Conservation (phyloP, 805 yeast genomes). For the Kodamaea kaohsiungensis region DNA sequence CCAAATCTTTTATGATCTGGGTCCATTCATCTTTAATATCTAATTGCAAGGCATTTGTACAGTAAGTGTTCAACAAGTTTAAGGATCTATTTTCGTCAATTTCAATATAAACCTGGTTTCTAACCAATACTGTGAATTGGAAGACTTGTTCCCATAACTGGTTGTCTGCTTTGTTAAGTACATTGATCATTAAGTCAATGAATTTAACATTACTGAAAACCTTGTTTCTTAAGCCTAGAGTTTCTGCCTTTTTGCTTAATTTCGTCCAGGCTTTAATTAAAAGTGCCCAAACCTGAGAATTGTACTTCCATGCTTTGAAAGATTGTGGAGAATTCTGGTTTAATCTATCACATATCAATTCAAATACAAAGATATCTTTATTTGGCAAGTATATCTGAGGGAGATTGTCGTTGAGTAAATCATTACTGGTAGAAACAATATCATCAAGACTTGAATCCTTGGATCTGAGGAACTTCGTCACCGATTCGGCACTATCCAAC, state of each 20-base stretch:
- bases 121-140: conserved; percentile 19
- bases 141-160: conserved; percentile 20
- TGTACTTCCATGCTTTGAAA: conserved; percentile 45
- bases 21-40: conserved; percentile 24
- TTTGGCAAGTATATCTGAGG: conserved; percentile 53
- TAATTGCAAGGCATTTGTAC: conserved; percentile 1
- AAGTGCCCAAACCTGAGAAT: conserved; percentile 50
- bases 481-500: conserved; percentile 38
- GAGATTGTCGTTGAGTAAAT: conserved; percentile 32
- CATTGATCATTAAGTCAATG: conserved; percentile 17
- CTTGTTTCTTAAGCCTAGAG: conserved; percentile 31
- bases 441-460: conserved; percentile 46
- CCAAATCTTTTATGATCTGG: conserved; percentile 21
- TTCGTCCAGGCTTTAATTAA: conserved; percentile 42
- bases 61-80: conserved; percentile 20
- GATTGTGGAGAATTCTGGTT: conserved; percentile 45
- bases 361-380: conserved; percentile 53
- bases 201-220: conserved; percentile 37
- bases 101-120: conserved; percentile 27
- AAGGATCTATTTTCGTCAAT: conserved; percentile 34
- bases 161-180: conserved; percentile 8
- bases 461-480: conserved; percentile 60
- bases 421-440: conserved; percentile 35
- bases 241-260: conserved; percentile 19
- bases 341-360: conserved; percentile 60